Base-by-base conservation (phyloP, 208 protist genomes). In the Endotrypanum monterogeii region DNA sequence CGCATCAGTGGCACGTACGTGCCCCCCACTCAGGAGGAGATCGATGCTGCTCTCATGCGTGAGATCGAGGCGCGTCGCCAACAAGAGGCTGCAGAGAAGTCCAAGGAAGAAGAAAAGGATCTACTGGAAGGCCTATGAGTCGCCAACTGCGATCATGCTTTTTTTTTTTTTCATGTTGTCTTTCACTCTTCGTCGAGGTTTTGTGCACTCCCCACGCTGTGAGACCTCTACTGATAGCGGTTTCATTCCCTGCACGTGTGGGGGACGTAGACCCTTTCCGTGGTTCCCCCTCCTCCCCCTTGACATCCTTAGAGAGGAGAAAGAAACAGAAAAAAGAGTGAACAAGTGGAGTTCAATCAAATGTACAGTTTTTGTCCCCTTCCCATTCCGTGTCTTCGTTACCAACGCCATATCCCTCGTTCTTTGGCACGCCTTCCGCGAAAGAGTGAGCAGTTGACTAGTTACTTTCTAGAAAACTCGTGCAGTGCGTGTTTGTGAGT, bases 1-100 rank as follows among this genome's bases (percentile, higher is more conserved):
- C 89, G 91, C n/a, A 81, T 97, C 56, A 88, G 94, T 68, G 93
- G 93, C 56, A 97, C 91, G 48, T 95, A 95, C 66, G 81, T 88
- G 41, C 73, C 90, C 16, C 89, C 89, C 5, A 94, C 87, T 30
- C 85, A 89, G 76, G 88, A 90, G 58, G 93, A 97, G 54, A 69
- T 94, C 25, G 86, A 92, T 25, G 81, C 81, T 1, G 73, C 79
- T 3, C 80, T 84, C 1, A 54, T 74, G 18, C 84, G 83, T 9
- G 89, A 86, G 30, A 50, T 85, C 25, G 89, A 90, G 54, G 76
- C 74, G 60, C 72, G 78, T 16, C 80, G 78, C 7, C 87, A 85
- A 55, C 75, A 85, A 11, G 87, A 89, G 56, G 86, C 80, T 7
- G 73, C 83, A 25, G 80, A 82, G 61, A 86, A 86, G 57, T 63